Evolutionary conservation across 208 protist species (phyloP).

Genomic region (Phytomonas francai): DNA sequence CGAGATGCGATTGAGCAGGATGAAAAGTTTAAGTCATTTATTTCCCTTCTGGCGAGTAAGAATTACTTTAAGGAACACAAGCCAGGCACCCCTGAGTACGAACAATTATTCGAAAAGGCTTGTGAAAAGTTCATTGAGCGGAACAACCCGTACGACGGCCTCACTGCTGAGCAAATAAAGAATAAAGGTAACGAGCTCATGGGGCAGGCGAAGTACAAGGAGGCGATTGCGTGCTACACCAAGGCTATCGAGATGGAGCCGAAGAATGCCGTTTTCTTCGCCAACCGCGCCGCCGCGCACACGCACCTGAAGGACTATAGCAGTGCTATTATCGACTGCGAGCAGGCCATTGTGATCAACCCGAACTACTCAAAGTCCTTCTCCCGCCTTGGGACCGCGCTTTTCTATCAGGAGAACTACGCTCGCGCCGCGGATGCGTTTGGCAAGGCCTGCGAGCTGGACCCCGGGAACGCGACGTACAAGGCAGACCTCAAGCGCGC

Average conservation of each 20-base stretch:
- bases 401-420: slow-evolving; percentile 89
- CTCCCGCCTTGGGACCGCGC: slow-evolving; percentile 80
- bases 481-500: slow-evolving; percentile 87
- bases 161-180: slow-evolving; percentile 89
- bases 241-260: slow-evolving; percentile 90
- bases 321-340: slow-evolving; percentile 83
- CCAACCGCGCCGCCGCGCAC: slow-evolving; percentile 88
- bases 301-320: slow-evolving; percentile 89
- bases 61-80: slow-evolving; percentile 86
- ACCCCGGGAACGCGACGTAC: slow-evolving; percentile 88
- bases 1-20: slow-evolving; percentile 48
- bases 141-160: slow-evolving; percentile 88
- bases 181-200: slow-evolving; percentile 91
- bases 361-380: slow-evolving; percentile 88
- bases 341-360: slow-evolving; percentile 81
- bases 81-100: slow-evolving; percentile 69
- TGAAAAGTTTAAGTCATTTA: slow-evolving; percentile 83
- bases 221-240: slow-evolving; percentile 89
- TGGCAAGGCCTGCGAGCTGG: slow-evolving; percentile 83
- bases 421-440: slow-evolving; percentile 80
- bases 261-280: slow-evolving; percentile 84
- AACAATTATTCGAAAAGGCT: slow-evolving; percentile 68
- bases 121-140: slow-evolving; percentile 83
- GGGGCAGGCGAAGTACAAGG: slow-evolving; percentile 87
- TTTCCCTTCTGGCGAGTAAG: slow-evolving; percentile 83